Percentiles rank a stretch among this genome's conserved stretches.
phyloP scores from a whole-genome alignment of 2,329 filamentous ascomycete species.

The Cladophialophora bantiana region DNA sequence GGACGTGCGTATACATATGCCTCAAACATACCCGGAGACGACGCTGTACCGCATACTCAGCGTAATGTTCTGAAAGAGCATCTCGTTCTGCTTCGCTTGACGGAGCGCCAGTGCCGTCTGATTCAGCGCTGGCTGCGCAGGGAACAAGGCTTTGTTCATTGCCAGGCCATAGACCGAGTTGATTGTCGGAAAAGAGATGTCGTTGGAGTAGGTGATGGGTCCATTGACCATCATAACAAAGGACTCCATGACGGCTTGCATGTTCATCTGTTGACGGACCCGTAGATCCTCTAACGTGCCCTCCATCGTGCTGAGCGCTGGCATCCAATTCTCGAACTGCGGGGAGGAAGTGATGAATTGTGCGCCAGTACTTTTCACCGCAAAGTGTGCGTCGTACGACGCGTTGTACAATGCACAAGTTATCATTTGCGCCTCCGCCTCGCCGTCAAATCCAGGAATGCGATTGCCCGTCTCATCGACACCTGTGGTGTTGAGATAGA shows the following conservation, averaged over 20 bases:
- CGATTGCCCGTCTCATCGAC: slow-evolving; percentile 15
- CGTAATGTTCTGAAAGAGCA: slow-evolving; percentile 31
- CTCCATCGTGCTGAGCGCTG: slow-evolving; percentile 17
- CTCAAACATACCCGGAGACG: slow-evolving; percentile 19
- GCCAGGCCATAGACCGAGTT: slow-evolving; percentile 23
- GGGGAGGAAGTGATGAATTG: slow-evolving; percentile 17
- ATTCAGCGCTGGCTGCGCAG: slow-evolving; percentile 10
- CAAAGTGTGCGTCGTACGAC: slow-evolving; percentile 24
- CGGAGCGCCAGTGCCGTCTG: slow-evolving; percentile 19
- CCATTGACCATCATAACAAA: slow-evolving; percentile 31
- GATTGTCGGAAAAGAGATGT: slow-evolving; percentile 10
- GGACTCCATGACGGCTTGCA: slow-evolving; percentile 30
- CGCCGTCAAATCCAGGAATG: not conserved
- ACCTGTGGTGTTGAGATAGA: slow-evolving; percentile 30
- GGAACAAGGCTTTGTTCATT: slow-evolving; percentile 25
- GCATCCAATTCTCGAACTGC: slow-evolving; percentile 27
- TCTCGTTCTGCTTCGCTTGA: slow-evolving; percentile 19
- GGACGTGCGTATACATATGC: not conserved
- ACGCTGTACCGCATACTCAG: slow-evolving; percentile 29
- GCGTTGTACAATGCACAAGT: slow-evolving; percentile 28
- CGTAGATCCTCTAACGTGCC: slow-evolving; percentile 4
- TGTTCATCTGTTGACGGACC: slow-evolving; percentile 28
- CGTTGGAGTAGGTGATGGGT: slow-evolving; percentile 12
- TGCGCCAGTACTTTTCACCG: slow-evolving; percentile 25
- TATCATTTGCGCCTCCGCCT: slow-evolving; percentile 25